Percentiles rank a stretch among this genome's conserved stretches.
These are phyloP conservation scores for Calonectria pseudoturangicola DNA, from an alignment of 2,329 filamentous ascomycete genomes.

Conservation along the genomic window DNA sequence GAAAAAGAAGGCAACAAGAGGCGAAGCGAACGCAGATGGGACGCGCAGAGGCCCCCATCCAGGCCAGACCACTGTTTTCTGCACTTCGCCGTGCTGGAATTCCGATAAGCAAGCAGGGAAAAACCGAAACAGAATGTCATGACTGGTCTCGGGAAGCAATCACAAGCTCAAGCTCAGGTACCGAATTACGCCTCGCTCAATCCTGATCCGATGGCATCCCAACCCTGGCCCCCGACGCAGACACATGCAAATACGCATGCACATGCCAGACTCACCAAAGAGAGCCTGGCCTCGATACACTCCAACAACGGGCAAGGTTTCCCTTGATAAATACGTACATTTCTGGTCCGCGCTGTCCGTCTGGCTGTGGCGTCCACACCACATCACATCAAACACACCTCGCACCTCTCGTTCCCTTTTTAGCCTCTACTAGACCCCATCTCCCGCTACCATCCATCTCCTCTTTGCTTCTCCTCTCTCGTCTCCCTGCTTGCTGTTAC, in stretches of 20 bases:
- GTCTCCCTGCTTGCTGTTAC: slow-evolving; percentile 40
- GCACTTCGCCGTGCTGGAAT: background rate
- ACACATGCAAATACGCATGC: slow-evolving; percentile 39
- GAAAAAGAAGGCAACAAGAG: background rate
- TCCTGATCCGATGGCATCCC: slow-evolving; percentile 26
- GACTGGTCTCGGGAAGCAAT: slow-evolving; percentile 21
- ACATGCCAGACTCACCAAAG: slow-evolving; percentile 40
- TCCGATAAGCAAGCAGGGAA: slow-evolving; percentile 3
- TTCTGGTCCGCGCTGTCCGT: slow-evolving; percentile 36
- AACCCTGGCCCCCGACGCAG: slow-evolving; percentile 26
- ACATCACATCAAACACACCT: slow-evolving; percentile 41
- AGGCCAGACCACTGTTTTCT: background rate
- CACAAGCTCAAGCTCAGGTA: slow-evolving; percentile 33
- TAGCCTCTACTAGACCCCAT: slow-evolving; percentile 50
- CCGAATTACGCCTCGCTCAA: slow-evolving; percentile 17
- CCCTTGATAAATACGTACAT: slow-evolving; percentile 35
- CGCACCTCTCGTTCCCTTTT: slow-evolving; percentile 47
- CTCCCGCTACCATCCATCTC: slow-evolving; percentile 46
- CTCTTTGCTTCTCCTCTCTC: slow-evolving; percentile 35
- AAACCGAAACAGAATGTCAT: slow-evolving; percentile 1
- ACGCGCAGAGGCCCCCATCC: background rate
- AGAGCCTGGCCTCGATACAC: slow-evolving; percentile 9
- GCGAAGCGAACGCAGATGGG: background rate
- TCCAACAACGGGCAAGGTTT: slow-evolving; percentile 28
- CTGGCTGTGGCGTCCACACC: slow-evolving; percentile 52